A percentile compares a stretch with the other conserved stretches of the same genome.
These are phyloP conservation scores for Aspergillus sp. DNA, from an alignment of 2,329 filamentous ascomycete species.

Conservation along the genomic window DNA sequence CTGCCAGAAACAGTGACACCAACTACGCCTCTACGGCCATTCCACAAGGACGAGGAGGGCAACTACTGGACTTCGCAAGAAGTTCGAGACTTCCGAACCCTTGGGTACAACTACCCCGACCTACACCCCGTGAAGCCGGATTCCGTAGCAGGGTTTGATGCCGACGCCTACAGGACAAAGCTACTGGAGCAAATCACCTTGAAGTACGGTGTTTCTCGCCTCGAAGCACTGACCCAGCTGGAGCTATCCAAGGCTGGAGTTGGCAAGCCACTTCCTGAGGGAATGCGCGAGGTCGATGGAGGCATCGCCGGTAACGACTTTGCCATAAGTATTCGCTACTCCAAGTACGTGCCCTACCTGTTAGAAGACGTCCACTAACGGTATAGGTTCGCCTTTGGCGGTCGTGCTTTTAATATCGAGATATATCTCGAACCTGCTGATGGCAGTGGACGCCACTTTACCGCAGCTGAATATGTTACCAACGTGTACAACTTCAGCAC, in stretches of 20 bases:
- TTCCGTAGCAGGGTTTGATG: not conserved
- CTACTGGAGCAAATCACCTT: not conserved
- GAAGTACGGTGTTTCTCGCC: slow-evolving; percentile 1
- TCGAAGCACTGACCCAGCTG: not conserved
- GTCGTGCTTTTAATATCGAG: slow-evolving; percentile 1
- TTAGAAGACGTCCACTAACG: not conserved
- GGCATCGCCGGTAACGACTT: not conserved
- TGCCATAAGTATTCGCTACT: not conserved
- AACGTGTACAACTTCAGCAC: slow-evolving; percentile 6
- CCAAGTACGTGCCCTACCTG: not conserved
- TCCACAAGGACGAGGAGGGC: not conserved
- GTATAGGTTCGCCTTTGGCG: slow-evolving; percentile 2
- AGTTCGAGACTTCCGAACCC: not conserved
- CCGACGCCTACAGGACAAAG: not conserved
- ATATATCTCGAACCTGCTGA: not conserved
- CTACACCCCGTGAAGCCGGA: not conserved
- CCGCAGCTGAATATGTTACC: not conserved
- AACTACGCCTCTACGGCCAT: not conserved
- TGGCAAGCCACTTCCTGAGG: not conserved
- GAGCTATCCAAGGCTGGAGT: not conserved
- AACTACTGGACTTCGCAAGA: not conserved
- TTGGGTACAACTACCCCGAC: slow-evolving; percentile 8
- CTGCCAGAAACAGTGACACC: not conserved
- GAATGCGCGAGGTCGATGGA: not conserved
- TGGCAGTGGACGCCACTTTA: not conserved